Conservation (phyloP, 2,329 filamentous ascomycete species). For the Boeremia exigua region DNA sequence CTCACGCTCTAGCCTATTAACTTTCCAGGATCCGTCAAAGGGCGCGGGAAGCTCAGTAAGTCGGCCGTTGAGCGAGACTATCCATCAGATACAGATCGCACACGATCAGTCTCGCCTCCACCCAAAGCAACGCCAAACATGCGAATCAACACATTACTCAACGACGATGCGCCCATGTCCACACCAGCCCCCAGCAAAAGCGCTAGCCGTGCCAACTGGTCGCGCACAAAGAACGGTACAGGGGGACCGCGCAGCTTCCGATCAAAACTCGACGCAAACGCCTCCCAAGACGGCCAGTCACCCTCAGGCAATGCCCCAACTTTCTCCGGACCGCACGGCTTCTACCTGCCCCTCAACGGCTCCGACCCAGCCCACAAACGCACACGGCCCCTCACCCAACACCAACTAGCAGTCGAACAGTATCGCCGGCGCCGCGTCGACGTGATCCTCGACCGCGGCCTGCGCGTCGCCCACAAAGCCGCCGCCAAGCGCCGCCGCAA, state of each 20-base stretch:
- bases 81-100: slow-evolving; percentile 54
- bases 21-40: slow-evolving; percentile 42
- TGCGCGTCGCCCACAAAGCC: slow-evolving; percentile 69
- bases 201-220: slow-evolving; percentile 58
- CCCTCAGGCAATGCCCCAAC: slow-evolving; percentile 40
- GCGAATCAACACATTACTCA: slow-evolving; percentile 57
- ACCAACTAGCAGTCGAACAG: slow-evolving; percentile 80
- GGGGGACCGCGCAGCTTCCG: slow-evolving; percentile 41
- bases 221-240: slow-evolving; percentile 43
- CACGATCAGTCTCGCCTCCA: slow-evolving; percentile 53
- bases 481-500: slow-evolving; percentile 66
- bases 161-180: slow-evolving; percentile 49
- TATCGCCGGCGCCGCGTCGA: slow-evolving; percentile 82
- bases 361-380: slow-evolving; percentile 55
- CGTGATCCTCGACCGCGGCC: slow-evolving; percentile 77
- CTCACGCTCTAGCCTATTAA: background rate
- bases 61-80: slow-evolving; percentile 46
- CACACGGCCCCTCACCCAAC: slow-evolving; percentile 77
- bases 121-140: slow-evolving; percentile 51
- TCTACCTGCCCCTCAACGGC: slow-evolving; percentile 61
- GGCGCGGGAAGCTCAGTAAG: slow-evolving; percentile 44
- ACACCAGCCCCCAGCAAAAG: slow-evolving; percentile 49
- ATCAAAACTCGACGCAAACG: slow-evolving; percentile 41
- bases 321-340: slow-evolving; percentile 60
- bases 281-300: slow-evolving; percentile 43